These are phyloP conservation scores for Colletotrichum sp. DNA, from an alignment of 2,329 filamentous ascomycete genomes.

Conservation along the genomic window DNA sequence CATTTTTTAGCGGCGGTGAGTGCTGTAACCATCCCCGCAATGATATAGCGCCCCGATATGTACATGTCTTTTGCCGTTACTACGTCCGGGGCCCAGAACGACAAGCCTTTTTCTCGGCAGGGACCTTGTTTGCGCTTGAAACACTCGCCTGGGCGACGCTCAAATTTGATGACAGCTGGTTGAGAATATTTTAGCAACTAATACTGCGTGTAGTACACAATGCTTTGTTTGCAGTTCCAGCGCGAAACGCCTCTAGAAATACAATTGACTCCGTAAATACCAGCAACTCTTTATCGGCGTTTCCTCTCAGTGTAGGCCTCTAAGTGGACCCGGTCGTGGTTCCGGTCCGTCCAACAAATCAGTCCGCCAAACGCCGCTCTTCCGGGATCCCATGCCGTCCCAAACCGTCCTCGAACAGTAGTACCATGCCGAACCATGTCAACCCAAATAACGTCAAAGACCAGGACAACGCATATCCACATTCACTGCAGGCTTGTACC, in stretches of 20 bases:
- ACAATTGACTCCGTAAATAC: background rate
- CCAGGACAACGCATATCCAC: conserved; percentile 2
- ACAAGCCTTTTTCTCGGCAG: background rate
- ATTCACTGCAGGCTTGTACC: conserved; percentile 3
- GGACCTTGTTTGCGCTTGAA: background rate
- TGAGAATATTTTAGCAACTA: background rate
- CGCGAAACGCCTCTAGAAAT: conserved; percentile 2
- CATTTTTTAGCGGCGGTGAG: conserved; percentile 2
- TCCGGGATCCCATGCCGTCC: conserved; percentile 10
- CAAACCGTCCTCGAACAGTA: background rate
- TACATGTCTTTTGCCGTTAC: background rate
- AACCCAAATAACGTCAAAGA: conserved; percentile 11
- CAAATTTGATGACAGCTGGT: background rate
- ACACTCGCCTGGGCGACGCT: background rate
- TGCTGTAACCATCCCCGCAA: background rate
- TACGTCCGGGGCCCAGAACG: background rate
- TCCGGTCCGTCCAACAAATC: conserved; percentile 9
- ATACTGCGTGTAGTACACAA: background rate
- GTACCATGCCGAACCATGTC: conserved; percentile 9
- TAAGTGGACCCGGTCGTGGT: background rate
- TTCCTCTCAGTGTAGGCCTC: background rate
- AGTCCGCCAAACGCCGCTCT: conserved; percentile 15
- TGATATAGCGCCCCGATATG: conserved; percentile 9
- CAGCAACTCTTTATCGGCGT: conserved; percentile 2
- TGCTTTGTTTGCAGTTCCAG: background rate